A percentile compares a stretch with the other conserved stretches of the same genome.
phyloP scores from a whole-genome alignment of 2,329 filamentous ascomycete genomes.

The Nemania sp. region DNA sequence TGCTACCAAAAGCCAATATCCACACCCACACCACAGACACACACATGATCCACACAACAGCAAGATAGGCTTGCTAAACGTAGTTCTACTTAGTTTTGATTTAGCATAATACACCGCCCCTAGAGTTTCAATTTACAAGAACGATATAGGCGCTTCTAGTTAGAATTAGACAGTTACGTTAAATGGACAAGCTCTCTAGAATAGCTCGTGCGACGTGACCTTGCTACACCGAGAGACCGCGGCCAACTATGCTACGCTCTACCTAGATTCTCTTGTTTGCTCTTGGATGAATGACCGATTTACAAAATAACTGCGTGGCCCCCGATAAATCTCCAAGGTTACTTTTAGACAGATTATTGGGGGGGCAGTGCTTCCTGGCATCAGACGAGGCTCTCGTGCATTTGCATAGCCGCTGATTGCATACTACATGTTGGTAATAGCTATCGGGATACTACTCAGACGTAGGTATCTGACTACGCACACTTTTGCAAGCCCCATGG shows the following conservation, averaged over 20 bases:
- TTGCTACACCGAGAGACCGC: background rate
- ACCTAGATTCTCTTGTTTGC: background rate
- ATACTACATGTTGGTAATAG: slow-evolving; percentile 1
- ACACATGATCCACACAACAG: too few species aligned
- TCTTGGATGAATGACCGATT: background rate
- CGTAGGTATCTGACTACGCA: slow-evolving; percentile 12
- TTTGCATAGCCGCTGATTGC: slow-evolving; percentile 34
- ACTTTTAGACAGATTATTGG: slow-evolving; percentile 20
- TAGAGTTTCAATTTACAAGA: background rate
- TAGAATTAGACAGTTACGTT: background rate
- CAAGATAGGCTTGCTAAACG: background rate
- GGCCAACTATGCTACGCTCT: too few species aligned
- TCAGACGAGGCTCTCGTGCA: slow-evolving; percentile 29
- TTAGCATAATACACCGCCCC: background rate
- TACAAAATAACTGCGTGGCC: slow-evolving; percentile 9
- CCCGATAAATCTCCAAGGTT: background rate
- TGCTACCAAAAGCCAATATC: too few species aligned
- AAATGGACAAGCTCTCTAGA: too few species aligned
- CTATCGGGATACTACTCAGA: slow-evolving; percentile 11
- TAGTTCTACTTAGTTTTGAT: background rate
- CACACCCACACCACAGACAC: too few species aligned
- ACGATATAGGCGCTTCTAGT: background rate
- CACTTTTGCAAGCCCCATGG: slow-evolving; percentile 5
- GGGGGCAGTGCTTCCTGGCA: slow-evolving; percentile 26
- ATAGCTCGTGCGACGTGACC: background rate